Base-by-base conservation (phyloP, 2,329 filamentous ascomycete genomes). In the Parastagonospora avenae region DNA sequence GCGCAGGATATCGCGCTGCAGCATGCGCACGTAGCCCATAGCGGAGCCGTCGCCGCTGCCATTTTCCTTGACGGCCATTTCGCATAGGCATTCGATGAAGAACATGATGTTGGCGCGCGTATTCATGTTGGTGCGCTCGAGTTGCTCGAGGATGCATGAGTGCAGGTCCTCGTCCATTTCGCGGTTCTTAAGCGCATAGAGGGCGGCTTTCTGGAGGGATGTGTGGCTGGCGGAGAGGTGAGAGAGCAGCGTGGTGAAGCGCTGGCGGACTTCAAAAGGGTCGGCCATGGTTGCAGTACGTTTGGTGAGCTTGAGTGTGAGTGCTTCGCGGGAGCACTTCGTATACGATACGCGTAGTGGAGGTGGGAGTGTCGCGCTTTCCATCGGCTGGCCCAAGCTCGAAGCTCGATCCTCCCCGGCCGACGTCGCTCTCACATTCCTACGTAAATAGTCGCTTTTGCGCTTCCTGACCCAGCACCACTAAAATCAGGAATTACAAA, bases 51-150 rank as follows among this genome's bases (percentile, higher is more conserved):
- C 89, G 14, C 42, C 42, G 27, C 85, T 29, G 96, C 85, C 86
- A 57, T 85, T 84, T 60, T 91, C 90, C 60, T 86, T 89, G 56
- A 85, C 82, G 16, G 91, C 90, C 76, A 91, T 82, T 70, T 97
- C 93, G 70, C 95, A 90, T 62, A 99, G 90, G 63, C 93, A 89
- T 69, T 97, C 93, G 68, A 99, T 89, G 75, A 99, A 99, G 76
- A 96, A 99, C 89, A 99, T 96, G 73, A 99, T 97, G 72, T 99
- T 99, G 52, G 94, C 95, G 54, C 93, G 84, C 44, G 88, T 96
- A 76, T 99, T 99, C 89, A 99, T 96, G 61, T 90, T 93, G 62
- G 91, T 96, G 84, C 86, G 84, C 74, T 97, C 93, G 28, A 99
- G 82, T 74, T 97, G 93, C 76, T 99, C 94, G 37, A 99, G 77